phyloP scores from a whole-genome alignment of 148 eudicot genomes.

The Bassia scoparia region DNA sequence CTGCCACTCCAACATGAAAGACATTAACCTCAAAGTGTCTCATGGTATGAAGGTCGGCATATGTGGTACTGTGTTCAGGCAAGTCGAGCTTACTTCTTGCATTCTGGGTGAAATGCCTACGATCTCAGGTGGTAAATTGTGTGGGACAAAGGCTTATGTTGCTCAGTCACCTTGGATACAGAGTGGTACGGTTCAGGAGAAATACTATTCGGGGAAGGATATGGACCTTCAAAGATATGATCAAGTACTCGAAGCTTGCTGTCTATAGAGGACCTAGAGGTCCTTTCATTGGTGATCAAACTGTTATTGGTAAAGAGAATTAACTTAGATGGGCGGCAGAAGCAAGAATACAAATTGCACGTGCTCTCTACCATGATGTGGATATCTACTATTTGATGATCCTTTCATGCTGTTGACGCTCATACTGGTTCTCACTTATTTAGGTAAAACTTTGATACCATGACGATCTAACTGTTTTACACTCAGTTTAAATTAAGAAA shows the following conservation, averaged over 20 bases:
- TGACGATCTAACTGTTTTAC: background rate
- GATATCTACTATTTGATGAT: constrained; percentile 25
- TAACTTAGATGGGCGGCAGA: constrained; percentile 43
- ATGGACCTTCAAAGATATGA: constrained; percentile 36
- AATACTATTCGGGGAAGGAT: constrained; percentile 44
- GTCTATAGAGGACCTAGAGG: constrained; percentile 41
- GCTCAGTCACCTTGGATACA: constrained; percentile 52
- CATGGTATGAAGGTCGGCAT: constrained; percentile 42
- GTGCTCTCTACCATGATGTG: constrained; percentile 21
- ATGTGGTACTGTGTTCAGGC: constrained; percentile 45
- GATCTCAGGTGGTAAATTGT: constrained; percentile 34
- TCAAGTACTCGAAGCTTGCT: constrained; percentile 47
- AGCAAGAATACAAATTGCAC: constrained; percentile 28
- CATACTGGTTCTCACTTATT: constrained; percentile 45
- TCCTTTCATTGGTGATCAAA: constrained; percentile 50
- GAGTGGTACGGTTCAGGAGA: constrained; percentile 46
- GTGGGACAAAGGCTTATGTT: constrained; percentile 41
- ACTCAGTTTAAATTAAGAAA: background rate
- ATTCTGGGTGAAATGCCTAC: constrained; percentile 47
- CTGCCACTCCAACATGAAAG: constrained; percentile 24
- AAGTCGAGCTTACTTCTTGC: constrained; percentile 52
- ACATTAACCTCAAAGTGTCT: constrained; percentile 23
- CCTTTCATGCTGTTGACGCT: constrained; percentile 51
- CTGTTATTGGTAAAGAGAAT: constrained; percentile 51
- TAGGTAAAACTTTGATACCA: constrained; percentile 15